Evolutionary conservation across 495 filamentous ascomycete species (phyloP), one percentile per base, ranked within the genome.

Genomic region (Hyphodiscus hymeniophilus): DNA sequence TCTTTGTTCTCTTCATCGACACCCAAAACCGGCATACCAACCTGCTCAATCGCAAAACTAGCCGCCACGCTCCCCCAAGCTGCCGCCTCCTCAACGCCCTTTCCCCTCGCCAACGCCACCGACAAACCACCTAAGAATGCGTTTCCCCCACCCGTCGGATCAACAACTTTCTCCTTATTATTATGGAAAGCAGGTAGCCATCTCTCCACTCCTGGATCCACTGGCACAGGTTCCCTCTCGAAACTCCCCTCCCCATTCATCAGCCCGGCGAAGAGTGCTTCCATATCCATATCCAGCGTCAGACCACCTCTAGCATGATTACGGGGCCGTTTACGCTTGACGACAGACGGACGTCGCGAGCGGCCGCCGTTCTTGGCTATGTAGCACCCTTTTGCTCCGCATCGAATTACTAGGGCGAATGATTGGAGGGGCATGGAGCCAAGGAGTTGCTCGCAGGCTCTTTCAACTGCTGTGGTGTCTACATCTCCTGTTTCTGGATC

Each of bases 111-210:
- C 50, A 95, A 64, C 1, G 82, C 88, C 18, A 91, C 79, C 0
- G 80, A 74, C n/a, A 95, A 59, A 3, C 77, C 92, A 7, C 92
- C 92, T 0, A 97, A 71, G 58, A 95, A 98, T 0, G 84, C 81
- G 62, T 98, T 98, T 0, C 92, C 92, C 17, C 90, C 92, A n/a
- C 92, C 92, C 0, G 92, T 98, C 0, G 91, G 90, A 63, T 98
- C 92, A 13, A 94, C 67, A 7, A 97, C 87, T 47, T 48, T 30
- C n/a, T 42, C 72, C 3, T 73, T 69, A 8, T 66, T 64, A 0
- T 63, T 41, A 45, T 76, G 71, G 52, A 72, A 79, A 0, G 78
- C 69, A 8, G 78, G 76, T 16, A 82, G 49, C 77, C 77, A 81
- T 28, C 60, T 64, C 61, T 74, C 73, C 6, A 76, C 47, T n/a